Percentiles rank a stretch among this genome's conserved stretches.
phyloP scores from a whole-genome alignment of 2,329 filamentous ascomycete species.

The Penicillium psychrosexuale region DNA sequence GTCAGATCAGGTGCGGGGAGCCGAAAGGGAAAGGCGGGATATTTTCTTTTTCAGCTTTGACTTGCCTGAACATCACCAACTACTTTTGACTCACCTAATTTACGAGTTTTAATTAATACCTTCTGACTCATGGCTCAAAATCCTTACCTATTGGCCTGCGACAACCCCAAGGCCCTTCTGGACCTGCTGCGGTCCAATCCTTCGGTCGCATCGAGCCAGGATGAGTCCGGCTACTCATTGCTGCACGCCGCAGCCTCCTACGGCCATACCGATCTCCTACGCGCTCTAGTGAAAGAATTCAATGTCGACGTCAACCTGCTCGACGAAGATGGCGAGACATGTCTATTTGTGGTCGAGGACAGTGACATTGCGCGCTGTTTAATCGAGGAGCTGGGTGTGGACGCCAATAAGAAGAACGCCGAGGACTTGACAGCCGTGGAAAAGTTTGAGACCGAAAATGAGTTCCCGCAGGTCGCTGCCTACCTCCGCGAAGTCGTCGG shows the following conservation, averaged over 20 bases:
- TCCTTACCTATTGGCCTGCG: conserved; percentile 73
- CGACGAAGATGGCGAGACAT: conserved; percentile 90
- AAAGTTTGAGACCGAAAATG: conserved; percentile 73
- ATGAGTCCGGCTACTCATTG: conserved; percentile 90
- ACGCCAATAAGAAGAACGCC: conserved; percentile 62
- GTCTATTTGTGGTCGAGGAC: conserved; percentile 88
- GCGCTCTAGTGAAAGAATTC: conserved; percentile 71
- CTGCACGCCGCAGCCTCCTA: conserved; percentile 93
- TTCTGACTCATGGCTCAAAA: conserved; percentile 47
- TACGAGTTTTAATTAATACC: not conserved
- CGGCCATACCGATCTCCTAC: conserved; percentile 77
- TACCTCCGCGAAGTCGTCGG: conserved; percentile 58
- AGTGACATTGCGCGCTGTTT: conserved; percentile 73
- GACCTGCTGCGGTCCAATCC: conserved; percentile 71
- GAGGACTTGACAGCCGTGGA: conserved; percentile 79
- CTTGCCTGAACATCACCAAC: not conserved
- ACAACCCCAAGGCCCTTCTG: conserved; percentile 71
- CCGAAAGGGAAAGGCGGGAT: conserved; percentile 19
- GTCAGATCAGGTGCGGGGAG: conserved; percentile 21
- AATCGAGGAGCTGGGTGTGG: conserved; percentile 75
- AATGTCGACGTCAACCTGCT: conserved; percentile 73
- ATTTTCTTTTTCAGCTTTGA: conserved; percentile 1
- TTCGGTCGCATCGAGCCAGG: conserved; percentile 72
- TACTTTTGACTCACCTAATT: not conserved
- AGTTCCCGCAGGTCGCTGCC: conserved; percentile 70